A percentile compares a stretch with the other conserved stretches of the same genome.
Conservation (phyloP, 2,329 filamentous ascomycete genomes). For the Lojkania enalia region DNA sequence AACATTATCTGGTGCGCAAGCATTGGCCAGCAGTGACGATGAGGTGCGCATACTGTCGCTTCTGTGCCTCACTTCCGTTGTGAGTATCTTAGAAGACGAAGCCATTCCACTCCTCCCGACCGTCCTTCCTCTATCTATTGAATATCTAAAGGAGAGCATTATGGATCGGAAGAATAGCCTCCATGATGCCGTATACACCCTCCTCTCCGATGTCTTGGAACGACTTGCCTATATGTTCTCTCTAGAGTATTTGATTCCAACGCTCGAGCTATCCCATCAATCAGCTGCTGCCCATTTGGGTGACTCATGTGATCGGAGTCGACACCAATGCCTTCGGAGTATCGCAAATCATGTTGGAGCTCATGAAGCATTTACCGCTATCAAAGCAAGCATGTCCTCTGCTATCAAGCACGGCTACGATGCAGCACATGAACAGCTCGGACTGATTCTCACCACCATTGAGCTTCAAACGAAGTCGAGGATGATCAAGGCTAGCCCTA, state of each 20-base stretch:
- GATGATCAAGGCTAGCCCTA: slow-evolving; percentile 73
- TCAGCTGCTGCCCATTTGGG: slow-evolving; percentile 68
- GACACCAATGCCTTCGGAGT: slow-evolving; percentile 70
- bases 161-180: slow-evolving; percentile 61
- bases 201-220: slow-evolving; percentile 78
- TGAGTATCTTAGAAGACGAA: slow-evolving; percentile 83
- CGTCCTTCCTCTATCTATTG: slow-evolving; percentile 71
- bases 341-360: slow-evolving; percentile 77
- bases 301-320: slow-evolving; percentile 65
- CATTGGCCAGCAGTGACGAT: slow-evolving; percentile 73
- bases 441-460: slow-evolving; percentile 70
- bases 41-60: slow-evolving; percentile 81
- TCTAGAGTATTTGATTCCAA: slow-evolving; percentile 69
- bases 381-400: slow-evolving; percentile 71
- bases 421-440: slow-evolving; percentile 69
- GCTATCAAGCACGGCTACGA: slow-evolving; percentile 65
- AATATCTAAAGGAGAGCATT: slow-evolving; percentile 70
- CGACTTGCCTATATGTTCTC: slow-evolving; percentile 90
- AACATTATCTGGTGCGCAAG: slow-evolving; percentile 74
- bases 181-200: slow-evolving; percentile 79
- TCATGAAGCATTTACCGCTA: slow-evolving; percentile 72
- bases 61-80: slow-evolving; percentile 83
- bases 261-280: slow-evolving; percentile 71
- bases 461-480: slow-evolving; percentile 76
- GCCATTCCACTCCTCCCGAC: slow-evolving; percentile 81